These are phyloP conservation scores for Trichosporon ovoides DNA, from an alignment of 1,284 basidiomycete genomes.

Conservation along the genomic window DNA sequence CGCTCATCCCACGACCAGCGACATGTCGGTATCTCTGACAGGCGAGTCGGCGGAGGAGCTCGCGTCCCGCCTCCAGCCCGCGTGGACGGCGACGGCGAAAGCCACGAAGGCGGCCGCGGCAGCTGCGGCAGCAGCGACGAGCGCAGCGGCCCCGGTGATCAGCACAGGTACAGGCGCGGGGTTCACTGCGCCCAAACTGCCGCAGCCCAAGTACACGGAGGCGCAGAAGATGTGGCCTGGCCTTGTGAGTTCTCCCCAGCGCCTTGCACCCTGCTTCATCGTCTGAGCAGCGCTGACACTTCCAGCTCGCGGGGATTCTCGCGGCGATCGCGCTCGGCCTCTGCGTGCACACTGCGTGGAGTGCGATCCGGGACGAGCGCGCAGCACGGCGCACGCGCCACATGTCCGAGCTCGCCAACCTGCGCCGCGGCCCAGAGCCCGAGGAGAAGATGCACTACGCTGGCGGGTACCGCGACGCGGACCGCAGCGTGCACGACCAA, in stretches of 20 bases:
- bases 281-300: neutral
- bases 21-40: too few relatives aligned
- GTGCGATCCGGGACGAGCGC: neutral
- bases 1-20: conserved; percentile 48
- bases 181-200: too few relatives aligned
- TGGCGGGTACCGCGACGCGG: neutral
- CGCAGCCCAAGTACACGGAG: neutral
- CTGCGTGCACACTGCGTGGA: neutral
- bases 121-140: too few relatives aligned
- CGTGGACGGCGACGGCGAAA: too few relatives aligned
- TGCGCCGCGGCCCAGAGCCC: neutral
- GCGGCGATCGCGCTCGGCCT: neutral
- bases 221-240: neutral
- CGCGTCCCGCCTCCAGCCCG: too few relatives aligned
- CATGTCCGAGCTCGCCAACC: too few relatives aligned
- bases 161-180: too few relatives aligned
- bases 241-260: neutral
- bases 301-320: neutral
- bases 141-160: too few relatives aligned
- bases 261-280: neutral
- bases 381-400: neutral
- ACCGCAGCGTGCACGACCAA: neutral
- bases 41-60: too few relatives aligned
- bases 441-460: neutral
- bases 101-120: too few relatives aligned